These are phyloP conservation scores for Fragilariopsis cylindrus DNA, from an alignment of 108 stramenopile species.

Conservation along the genomic window DNA sequence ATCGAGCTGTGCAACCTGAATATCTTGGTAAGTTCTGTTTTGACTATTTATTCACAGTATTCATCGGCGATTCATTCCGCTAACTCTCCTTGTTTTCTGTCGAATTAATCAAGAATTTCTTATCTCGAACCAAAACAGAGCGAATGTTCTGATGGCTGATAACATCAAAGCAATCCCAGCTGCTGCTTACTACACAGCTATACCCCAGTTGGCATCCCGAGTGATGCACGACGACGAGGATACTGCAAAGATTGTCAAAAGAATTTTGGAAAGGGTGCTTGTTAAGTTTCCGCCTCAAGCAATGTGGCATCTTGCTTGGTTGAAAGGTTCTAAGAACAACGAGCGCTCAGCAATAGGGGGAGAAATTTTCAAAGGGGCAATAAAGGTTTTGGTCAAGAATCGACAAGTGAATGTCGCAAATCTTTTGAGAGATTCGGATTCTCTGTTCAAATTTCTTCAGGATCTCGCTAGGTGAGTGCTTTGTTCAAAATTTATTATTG, in stretches of 20 bases:
- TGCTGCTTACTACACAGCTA: slow-evolving; percentile 77
- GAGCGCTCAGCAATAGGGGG: slow-evolving; percentile 62
- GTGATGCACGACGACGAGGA: slow-evolving; percentile 61
- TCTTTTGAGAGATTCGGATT: slow-evolving; percentile 53
- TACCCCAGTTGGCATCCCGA: slow-evolving; percentile 83
- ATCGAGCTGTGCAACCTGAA: not conserved
- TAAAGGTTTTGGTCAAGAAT: slow-evolving; percentile 48
- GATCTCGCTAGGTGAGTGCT: slow-evolving; percentile 59
- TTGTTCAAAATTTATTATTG: not conserved
- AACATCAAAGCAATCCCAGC: slow-evolving; percentile 57
- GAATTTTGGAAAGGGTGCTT: slow-evolving; percentile 68
- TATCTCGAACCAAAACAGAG: slow-evolving; percentile 45
- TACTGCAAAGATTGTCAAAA: slow-evolving; percentile 58
- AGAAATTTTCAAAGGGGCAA: slow-evolving; percentile 74
- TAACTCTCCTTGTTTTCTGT: not conserved
- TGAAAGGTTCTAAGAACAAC: slow-evolving; percentile 58
- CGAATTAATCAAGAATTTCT: slow-evolving; percentile 13
- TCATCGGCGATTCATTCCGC: not conserved
- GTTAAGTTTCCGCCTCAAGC: slow-evolving; percentile 78
- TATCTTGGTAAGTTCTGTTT: slow-evolving; percentile 15
- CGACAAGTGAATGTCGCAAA: slow-evolving; percentile 40
- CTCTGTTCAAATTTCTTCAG: slow-evolving; percentile 64
- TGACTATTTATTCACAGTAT: not conserved
- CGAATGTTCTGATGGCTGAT: slow-evolving; percentile 61
- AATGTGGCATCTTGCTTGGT: slow-evolving; percentile 89